These are phyloP conservation scores for Psidium guajava DNA, from an alignment of 345 rosid genomes.

Conservation along the genomic window DNA sequence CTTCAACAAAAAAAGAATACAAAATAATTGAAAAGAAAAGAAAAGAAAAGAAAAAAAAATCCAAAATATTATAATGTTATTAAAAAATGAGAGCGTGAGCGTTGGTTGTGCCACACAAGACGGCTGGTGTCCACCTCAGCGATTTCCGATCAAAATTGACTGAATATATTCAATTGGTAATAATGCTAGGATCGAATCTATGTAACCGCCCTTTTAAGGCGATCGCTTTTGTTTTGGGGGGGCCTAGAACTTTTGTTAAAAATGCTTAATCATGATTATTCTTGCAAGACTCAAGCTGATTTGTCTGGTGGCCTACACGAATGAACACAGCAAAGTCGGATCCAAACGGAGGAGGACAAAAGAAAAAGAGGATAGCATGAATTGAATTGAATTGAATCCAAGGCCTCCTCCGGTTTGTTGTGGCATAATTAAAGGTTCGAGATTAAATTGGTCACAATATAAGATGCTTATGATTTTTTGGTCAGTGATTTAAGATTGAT, in stretches of 20 bases:
- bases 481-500: not conserved
- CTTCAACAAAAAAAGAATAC: too few species aligned
- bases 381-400: not conserved
- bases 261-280: not conserved
- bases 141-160: too few species aligned
- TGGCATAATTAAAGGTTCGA: not conserved
- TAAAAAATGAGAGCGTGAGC: too few species aligned
- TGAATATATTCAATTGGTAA: too few species aligned
- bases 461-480: too few species aligned
- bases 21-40: too few species aligned
- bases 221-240: not conserved
- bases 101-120: too few species aligned
- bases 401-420: not conserved
- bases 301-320: not conserved
- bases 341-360: not conserved
- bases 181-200: not conserved
- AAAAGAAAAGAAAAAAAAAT: too few species aligned
- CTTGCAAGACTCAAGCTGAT: not conserved
- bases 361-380: not conserved
- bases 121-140: too few species aligned
- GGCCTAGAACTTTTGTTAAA: not conserved
- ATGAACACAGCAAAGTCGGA: not conserved
- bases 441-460: accelerated
- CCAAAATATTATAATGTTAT: too few species aligned
- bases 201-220: not conserved